Evolutionary conservation across 352 stramenopile genomes (phyloP).

Genomic region (Pythium guiyangense): DNA sequence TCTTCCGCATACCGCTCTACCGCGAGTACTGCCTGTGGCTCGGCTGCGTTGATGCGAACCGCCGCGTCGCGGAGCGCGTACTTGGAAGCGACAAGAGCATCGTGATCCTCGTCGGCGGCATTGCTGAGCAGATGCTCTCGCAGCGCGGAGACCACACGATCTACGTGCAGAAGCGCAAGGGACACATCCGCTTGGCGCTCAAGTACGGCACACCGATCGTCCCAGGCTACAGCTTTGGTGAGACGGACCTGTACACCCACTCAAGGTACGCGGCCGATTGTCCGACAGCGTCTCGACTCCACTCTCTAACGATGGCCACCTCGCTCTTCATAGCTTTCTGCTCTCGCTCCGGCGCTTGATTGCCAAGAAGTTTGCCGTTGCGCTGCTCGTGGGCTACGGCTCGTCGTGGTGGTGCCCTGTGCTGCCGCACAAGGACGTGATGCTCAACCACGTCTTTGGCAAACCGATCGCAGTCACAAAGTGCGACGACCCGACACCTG

Average conservation of each 20-base stretch:
- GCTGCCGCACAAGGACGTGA: constrained; percentile 48
- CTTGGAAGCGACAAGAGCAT: constrained; percentile 67
- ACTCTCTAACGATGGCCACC: too few species aligned
- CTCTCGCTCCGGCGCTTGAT: constrained; percentile 70
- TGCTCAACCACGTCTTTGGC: constrained; percentile 67
- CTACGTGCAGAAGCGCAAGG: constrained; percentile 79
- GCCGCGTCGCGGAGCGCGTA: constrained; percentile 54
- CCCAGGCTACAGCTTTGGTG: constrained; percentile 74
- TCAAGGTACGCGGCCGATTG: constrained; percentile 32
- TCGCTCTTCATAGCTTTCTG: constrained; percentile 48
- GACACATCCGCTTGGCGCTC: constrained; percentile 72
- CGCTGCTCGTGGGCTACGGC: constrained; percentile 57
- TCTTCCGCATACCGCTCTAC: constrained; percentile 74
- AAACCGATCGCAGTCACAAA: constrained; percentile 68
- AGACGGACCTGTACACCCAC: constrained; percentile 82
- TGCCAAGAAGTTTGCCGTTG: constrained; percentile 59
- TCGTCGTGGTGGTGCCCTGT: constrained; percentile 54
- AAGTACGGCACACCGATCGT: constrained; percentile 76
- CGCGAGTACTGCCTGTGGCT: constrained; percentile 77
- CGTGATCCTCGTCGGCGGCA: constrained; percentile 76
- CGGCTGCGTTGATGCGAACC: constrained; percentile 68
- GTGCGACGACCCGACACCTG: constrained; percentile 41
- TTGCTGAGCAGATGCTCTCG: constrained; percentile 82
- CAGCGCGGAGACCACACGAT: constrained; percentile 65
- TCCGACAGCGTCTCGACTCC: too few species aligned